Evolutionary conservation across 169 alveolate genomes (phyloP).

Genomic region (Fabrea salina): DNA sequence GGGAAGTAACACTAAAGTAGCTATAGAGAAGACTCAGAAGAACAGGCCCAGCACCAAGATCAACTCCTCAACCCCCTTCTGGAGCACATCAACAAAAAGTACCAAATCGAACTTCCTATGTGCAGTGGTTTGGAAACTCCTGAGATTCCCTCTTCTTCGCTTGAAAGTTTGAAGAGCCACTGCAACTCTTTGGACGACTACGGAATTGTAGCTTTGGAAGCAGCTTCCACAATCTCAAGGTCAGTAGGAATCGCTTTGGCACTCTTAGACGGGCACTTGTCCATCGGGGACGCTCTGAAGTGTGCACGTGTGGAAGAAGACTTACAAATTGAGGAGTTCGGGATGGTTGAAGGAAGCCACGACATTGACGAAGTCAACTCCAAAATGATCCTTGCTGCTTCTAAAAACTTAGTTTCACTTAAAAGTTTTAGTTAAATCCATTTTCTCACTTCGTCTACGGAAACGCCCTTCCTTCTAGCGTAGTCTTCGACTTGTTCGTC

Average conservation of each 20-base stretch:
- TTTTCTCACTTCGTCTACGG: slow-evolving; percentile 38
- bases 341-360: slow-evolving; percentile 33
- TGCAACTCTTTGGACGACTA: not conserved
- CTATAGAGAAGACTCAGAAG: slow-evolving; percentile 25
- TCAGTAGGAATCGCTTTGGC: slow-evolving; percentile 20
- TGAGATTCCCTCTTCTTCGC: not conserved
- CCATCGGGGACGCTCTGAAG: slow-evolving; percentile 12
- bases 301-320: slow-evolving; percentile 22
- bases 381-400: not conserved
- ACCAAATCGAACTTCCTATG: not conserved
- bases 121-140: not conserved
- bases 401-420: not conserved
- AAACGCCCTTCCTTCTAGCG: slow-evolving; percentile 47
- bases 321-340: not conserved
- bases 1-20: slow-evolving; percentile 21
- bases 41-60: not conserved
- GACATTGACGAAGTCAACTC: slow-evolving; percentile 18
- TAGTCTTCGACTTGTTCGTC: slow-evolving; percentile 59
- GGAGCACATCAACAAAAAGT: not conserved
- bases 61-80: slow-evolving; percentile 4
- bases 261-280: slow-evolving; percentile 6
- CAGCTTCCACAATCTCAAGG: slow-evolving; percentile 14
- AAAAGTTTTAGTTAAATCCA: slow-evolving; percentile 38
- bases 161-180: not conserved
- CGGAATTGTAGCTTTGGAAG: slow-evolving; percentile 30